Evolutionary conservation across 2,329 filamentous ascomycete species (phyloP).

Genomic region (Lecanosticta acicola): DNA sequence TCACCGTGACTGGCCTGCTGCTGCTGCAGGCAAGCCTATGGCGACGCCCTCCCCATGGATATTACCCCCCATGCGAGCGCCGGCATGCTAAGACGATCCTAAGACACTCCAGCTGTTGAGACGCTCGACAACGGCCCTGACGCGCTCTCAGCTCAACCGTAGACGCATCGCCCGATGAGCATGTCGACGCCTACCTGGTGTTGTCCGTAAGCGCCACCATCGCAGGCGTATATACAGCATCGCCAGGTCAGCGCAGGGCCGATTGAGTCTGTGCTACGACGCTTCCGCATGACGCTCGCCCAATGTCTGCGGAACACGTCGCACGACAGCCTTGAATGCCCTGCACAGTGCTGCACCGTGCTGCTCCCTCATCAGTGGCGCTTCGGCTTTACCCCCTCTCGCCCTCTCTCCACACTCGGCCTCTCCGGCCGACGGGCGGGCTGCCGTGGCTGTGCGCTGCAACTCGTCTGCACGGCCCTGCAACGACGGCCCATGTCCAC

Average conservation of each 20-base stretch:
- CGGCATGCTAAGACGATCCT: background rate
- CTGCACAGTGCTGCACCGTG: no score
- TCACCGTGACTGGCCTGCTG: background rate
- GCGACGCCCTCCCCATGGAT: background rate
- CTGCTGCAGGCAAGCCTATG: conserved; percentile 3
- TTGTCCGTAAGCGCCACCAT: background rate
- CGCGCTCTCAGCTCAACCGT: conserved; percentile 3
- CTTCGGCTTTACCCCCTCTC: conserved; percentile 1
- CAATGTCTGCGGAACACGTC: conserved; percentile 7
- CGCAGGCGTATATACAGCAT: background rate
- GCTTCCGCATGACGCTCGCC: background rate
- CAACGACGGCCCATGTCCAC: background rate
- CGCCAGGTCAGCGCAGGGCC: no score
- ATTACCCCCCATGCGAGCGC: background rate
- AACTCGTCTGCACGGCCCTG: background rate
- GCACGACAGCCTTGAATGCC: conserved; percentile 2
- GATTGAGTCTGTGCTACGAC: no score
- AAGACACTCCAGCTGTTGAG: background rate
- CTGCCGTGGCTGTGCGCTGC: conserved; percentile 2
- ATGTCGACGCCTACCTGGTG: background rate
- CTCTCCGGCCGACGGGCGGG: background rate
- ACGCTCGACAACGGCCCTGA: background rate
- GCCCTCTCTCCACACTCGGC: background rate
- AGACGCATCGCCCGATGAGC: conserved; percentile 4
- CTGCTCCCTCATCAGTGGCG: conserved; percentile 6